These are phyloP conservation scores for Botryotinia globosa DNA, from an alignment of 2,329 filamentous ascomycete species.

Conservation along the genomic window DNA sequence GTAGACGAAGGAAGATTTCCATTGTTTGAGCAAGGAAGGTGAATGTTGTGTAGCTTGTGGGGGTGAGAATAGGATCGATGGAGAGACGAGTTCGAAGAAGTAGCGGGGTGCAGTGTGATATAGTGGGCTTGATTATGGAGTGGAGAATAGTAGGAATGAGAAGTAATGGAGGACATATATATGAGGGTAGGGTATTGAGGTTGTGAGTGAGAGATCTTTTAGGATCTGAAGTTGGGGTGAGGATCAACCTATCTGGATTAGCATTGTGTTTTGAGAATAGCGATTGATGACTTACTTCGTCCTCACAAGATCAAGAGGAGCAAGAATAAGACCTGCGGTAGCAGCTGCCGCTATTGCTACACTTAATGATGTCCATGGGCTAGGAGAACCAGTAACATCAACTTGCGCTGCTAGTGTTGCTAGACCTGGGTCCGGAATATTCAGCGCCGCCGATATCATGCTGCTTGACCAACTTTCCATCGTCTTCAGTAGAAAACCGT, in stretches of 20 bases:
- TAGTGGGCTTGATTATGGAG: conserved; percentile 76
- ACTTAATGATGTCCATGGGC: conserved; percentile 75
- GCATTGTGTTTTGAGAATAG: not conserved
- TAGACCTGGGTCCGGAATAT: conserved; percentile 79
- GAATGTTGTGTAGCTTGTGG: conserved; percentile 75
- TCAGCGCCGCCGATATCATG: conserved; percentile 84
- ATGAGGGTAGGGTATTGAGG: conserved; percentile 74
- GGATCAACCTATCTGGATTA: conserved; percentile 63
- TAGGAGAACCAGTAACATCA: conserved; percentile 77
- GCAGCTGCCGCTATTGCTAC: conserved; percentile 65
- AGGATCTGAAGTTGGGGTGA: conserved; percentile 75
- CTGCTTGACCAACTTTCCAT: conserved; percentile 91
- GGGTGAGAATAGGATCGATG: conserved; percentile 78
- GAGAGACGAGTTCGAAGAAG: conserved; percentile 80
- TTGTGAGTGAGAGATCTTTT: conserved; percentile 71
- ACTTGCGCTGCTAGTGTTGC: conserved; percentile 42
- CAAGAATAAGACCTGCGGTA: conserved; percentile 74
- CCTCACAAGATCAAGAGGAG: conserved; percentile 85
- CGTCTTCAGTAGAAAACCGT: conserved; percentile 80
- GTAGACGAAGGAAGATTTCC: conserved; percentile 83
- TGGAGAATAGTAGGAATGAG: conserved; percentile 83
- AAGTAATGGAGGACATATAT: conserved; percentile 67
- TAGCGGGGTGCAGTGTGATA: conserved; percentile 79
- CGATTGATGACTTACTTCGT: conserved; percentile 52
- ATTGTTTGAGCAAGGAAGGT: conserved; percentile 77